phyloP scores from a whole-genome alignment of 352 stramenopile species.

The Globisporangium middletonii region DNA sequence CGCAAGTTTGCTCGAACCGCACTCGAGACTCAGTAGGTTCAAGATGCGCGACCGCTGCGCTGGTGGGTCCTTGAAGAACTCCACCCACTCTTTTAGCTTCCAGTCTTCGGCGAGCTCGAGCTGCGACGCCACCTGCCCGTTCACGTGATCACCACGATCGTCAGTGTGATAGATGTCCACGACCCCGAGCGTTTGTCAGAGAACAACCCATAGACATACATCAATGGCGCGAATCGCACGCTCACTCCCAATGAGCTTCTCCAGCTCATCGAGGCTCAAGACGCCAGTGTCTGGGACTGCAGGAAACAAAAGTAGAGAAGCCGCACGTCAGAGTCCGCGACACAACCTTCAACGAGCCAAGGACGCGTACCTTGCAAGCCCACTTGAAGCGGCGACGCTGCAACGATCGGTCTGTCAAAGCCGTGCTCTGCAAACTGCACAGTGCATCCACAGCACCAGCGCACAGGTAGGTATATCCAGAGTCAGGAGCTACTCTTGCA shows the following conservation, averaged over 20 bases:
- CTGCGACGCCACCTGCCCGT: conserved; percentile 21
- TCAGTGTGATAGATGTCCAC: background rate
- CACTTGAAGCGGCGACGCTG: conserved; percentile 17
- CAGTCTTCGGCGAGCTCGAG: conserved; percentile 25
- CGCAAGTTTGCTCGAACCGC: conserved; percentile 26
- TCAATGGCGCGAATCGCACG: conserved; percentile 26
- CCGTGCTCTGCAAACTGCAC: conserved; percentile 21
- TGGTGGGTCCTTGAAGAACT: conserved; percentile 20
- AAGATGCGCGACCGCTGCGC: conserved; percentile 17
- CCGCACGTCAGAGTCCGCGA: too few species aligned
- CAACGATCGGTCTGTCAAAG: conserved; percentile 19
- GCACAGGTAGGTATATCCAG: background rate
- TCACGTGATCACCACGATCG: background rate
- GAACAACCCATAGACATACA: conserved; percentile 10
- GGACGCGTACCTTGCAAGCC: conserved; percentile 15
- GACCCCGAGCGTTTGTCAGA: background rate
- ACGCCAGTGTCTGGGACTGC: conserved; percentile 3
- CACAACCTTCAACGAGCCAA: too few species aligned
- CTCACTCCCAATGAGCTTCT: conserved; percentile 20
- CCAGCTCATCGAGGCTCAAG: conserved; percentile 19
- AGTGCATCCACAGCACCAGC: background rate
- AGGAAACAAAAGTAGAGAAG: too few species aligned
- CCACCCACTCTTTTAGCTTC: conserved; percentile 29
- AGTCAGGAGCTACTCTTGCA: background rate
- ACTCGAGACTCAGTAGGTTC: conserved; percentile 38